Evolutionary conservation across 768 basidiomycete genomes (phyloP).

Genomic region (Lactarius trivialis): DNA sequence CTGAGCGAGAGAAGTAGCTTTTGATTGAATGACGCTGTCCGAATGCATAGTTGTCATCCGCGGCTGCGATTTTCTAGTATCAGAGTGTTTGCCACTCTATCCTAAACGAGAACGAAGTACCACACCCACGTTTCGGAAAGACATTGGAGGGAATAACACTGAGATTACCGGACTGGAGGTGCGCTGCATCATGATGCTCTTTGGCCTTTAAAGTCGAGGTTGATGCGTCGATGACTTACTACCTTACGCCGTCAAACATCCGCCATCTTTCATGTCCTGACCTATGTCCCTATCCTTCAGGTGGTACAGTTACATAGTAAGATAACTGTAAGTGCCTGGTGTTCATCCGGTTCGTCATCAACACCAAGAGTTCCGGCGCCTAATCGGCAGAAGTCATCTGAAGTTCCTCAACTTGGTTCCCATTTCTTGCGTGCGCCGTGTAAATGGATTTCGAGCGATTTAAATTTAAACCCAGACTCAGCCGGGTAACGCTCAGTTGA

Average conservation of each 20-base stretch:
- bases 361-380: neutral
- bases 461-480: neutral
- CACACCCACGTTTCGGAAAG: neutral
- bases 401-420: neutral
- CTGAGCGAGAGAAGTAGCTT: neutral
- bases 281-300: too few relatives aligned
- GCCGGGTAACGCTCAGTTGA: neutral
- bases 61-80: neutral
- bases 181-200: neutral
- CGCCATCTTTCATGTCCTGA: neutral
- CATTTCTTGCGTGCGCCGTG: neutral
- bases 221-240: neutral
- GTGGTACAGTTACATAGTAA: neutral
- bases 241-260: neutral
- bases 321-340: neutral
- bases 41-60: neutral
- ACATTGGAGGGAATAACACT: neutral
- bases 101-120: neutral
- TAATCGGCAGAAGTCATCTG: neutral
- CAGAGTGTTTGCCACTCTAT: neutral
- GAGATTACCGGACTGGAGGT: neutral
- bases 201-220: neutral
- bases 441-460: neutral
- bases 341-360: neutral
- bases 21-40: neutral